A percentile compares a stretch with the other conserved stretches of the same genome.
Conservation (phyloP, 805 yeast species). For the Zygotorulaspora florentina region DNA sequence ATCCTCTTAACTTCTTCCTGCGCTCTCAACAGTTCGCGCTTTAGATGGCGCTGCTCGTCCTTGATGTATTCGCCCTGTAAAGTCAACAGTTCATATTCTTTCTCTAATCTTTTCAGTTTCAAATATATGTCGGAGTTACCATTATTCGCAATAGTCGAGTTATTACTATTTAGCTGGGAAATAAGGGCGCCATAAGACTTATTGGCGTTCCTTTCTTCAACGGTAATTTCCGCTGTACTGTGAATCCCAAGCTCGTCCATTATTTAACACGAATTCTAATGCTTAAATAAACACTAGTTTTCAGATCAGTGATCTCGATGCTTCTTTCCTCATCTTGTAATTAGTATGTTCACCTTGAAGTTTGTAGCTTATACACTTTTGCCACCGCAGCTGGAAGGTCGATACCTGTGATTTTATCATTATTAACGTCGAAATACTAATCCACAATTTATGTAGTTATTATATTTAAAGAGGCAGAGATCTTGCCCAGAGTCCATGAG, state of each 20-base stretch:
- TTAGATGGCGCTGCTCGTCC: conserved; percentile 95
- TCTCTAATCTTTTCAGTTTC: conserved; percentile 81
- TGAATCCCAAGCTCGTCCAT: conserved; percentile 66
- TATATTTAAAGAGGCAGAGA: too few species aligned
- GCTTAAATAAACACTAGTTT: neutral
- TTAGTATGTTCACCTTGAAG: too few species aligned
- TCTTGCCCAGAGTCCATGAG: neutral
- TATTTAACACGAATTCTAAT: neutral
- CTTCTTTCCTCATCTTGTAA: too few species aligned
- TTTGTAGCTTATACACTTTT: too few species aligned
- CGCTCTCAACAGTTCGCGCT: conserved; percentile 90
- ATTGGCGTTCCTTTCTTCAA: conserved; percentile 32
- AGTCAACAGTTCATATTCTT: conserved; percentile 76
- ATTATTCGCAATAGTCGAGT: conserved; percentile 16
- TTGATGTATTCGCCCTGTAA: conserved; percentile 96
- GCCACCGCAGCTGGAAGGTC: too few species aligned
- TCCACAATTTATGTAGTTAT: too few species aligned
- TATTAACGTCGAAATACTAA: neutral
- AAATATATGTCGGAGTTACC: conserved; percentile 66
- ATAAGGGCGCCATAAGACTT: conserved; percentile 33
- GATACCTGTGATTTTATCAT: neutral
- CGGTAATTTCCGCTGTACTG: conserved; percentile 30
- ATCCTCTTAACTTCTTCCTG: conserved; percentile 98
- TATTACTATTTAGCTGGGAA: conserved; percentile 28
- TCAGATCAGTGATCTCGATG: too few species aligned